Conservation (phyloP, 495 filamentous ascomycete species). For the Gamarada debralockiae region DNA sequence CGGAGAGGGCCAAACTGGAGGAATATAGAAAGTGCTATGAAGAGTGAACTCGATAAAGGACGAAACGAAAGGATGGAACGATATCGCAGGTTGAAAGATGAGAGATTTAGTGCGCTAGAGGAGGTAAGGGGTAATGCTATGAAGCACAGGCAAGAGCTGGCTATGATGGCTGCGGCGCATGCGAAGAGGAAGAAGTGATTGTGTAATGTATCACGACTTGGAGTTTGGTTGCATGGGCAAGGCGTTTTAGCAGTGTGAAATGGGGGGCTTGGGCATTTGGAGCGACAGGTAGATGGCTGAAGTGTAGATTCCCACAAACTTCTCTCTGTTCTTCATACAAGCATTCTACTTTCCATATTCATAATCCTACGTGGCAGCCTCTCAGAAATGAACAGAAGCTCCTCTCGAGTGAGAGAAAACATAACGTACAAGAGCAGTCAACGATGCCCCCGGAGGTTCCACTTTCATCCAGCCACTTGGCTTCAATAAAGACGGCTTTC, state of each 20-base stretch:
- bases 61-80: neutral
- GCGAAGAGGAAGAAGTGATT: conserved; percentile 8
- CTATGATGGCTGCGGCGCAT: conserved; percentile 1
- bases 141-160: conserved; percentile 7
- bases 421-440: no score
- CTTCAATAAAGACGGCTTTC: no score
- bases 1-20: conserved; percentile 22
- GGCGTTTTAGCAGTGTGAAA: neutral
- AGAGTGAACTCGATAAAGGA: neutral
- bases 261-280: neutral
- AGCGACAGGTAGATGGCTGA: neutral
- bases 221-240: neutral
- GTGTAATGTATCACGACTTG: neutral
- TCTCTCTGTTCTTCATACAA: no score
- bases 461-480: no score
- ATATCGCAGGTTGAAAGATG: conserved; percentile 10
- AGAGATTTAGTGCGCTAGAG: conserved; percentile 6
- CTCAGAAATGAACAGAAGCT: no score
- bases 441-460: no score
- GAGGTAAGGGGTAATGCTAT: conserved; percentile 1
- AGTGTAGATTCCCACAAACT: no score
- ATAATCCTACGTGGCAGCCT: no score
- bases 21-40: conserved; percentile 1
- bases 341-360: no score
- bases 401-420: no score